Evolutionary conservation across 106 monocot species (phyloP), one percentile per base, ranked within the genome.

Genomic region (Phalaenopsis aphrodite): DNA sequence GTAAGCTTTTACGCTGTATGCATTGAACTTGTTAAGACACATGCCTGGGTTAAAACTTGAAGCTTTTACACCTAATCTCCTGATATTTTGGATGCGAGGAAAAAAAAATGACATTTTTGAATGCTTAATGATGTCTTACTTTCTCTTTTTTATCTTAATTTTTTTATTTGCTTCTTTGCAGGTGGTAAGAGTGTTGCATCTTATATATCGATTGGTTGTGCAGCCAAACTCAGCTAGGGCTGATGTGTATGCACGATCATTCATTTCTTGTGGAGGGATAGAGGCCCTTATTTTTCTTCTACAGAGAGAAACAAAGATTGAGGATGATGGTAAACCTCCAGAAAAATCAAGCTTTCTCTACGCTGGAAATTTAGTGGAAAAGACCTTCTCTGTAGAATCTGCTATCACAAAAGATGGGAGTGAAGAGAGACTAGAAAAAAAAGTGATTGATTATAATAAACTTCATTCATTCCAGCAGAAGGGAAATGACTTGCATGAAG

Each of bases 131-230:
- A 10, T 71, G 14, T 18, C 74, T 74, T 45, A 45, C 74, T 43
- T 74, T 74, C 17, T 16, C 17, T 57, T 77, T 78, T 3, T 17
- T 42, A 23, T n/a, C 69, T 68, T 68, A 66, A 21, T 76, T 69
- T 69, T 69, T 55, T 57, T 39, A 36, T 75, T 49, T 4, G 18
- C 66, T 21, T 77, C 77, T 74, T 78, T 85, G 3, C 88, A 99
- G 98, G 92, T 94, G 86, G 91, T 92, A n/a, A 89, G 94, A 82
- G 94, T 99, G 66, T 72, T 99, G 87, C 98, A 94, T 84, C 88
- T 99, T 71, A 84, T 99, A 36, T 99, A 94, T 76, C 89, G 94
- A 66, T 84, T 99, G 79, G 85, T 99, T 15, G 98, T 92, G 8
- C 98, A 99, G 45, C 98, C 98, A 68, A 99, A 99, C 83, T 83